Base-by-base conservation (phyloP, 1,284 basidiomycete genomes). In the Takashimella tepidaria region DNA sequence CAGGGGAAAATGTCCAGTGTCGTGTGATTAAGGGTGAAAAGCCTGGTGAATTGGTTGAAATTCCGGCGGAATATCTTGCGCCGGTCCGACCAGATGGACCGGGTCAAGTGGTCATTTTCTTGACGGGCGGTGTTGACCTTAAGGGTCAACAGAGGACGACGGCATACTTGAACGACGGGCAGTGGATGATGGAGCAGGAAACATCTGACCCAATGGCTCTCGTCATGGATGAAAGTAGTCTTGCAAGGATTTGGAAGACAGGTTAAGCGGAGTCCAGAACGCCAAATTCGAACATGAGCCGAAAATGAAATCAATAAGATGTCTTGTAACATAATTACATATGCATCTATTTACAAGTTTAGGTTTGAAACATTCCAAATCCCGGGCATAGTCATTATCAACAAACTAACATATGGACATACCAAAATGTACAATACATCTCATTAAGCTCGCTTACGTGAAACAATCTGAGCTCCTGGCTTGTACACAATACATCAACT, bases 111-210 rank as follows among this genome's bases (percentile, higher is more conserved):
- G 66, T 69, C 23, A 63, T 73, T 24, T 59, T 64, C 25, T 57
- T 72, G 20, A 54, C 60, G 22, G 67, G 67, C 26, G 59, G 55
- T 43, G 24, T 53, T 4, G 56, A 61, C 3, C 47, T 58, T 19
- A 68, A 66, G 54, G 72, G 72, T 31, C 61, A 62, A 49, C 67
- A 71, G 58, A 55, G 66, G 40, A 64, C 59, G 40, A 73, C 72
- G 31, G 59, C 58, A 49, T 64, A 63, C 56, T 56, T 58, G 58
- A 61, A 64, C 50, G 63, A 67, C 45, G 66, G 64, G 40, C 62
- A 64, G 49, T 73, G 72, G 72, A 72, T 73, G 65, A 71, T 72
- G 69, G 70, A 72, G 56, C 44, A 51, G 47, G 67, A 66, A n/a
- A 41, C 44, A 4, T 59, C 55, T 1, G 72, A 71, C 54, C 25